Percentiles rank a stretch among this genome's conserved stretches.
These are phyloP conservation scores for Fusarium clavum DNA, from an alignment of 2,329 filamentous ascomycete genomes.

Conservation along the genomic window DNA sequence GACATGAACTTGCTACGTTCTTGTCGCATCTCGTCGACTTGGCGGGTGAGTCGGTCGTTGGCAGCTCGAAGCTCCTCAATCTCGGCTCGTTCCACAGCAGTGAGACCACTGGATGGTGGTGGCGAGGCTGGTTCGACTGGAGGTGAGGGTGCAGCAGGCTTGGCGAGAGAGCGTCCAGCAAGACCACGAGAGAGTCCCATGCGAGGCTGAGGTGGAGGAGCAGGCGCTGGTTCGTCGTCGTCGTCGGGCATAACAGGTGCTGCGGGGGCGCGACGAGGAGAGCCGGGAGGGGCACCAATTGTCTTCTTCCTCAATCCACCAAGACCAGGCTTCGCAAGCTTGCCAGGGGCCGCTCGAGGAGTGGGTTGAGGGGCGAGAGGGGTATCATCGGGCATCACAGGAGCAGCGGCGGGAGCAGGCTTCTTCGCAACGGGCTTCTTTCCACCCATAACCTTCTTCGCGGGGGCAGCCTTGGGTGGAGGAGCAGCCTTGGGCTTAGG, in stretches of 20 bases:
- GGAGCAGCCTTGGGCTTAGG: conserved; percentile 80
- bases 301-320: conserved; percentile 70
- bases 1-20: conserved; percentile 85
- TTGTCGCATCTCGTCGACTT: conserved; percentile 82
- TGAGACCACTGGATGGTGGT: conserved; percentile 72
- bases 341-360: conserved; percentile 62
- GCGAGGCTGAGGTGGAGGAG: conserved; percentile 68
- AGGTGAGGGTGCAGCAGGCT: conserved; percentile 69
- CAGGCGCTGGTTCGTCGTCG: conserved; percentile 67
- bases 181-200: conserved; percentile 81
- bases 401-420: conserved; percentile 51
- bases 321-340: conserved; percentile 66
- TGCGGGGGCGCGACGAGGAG: conserved; percentile 63
- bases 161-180: conserved; percentile 85
- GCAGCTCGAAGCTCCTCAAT: conserved; percentile 87
- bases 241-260: conserved; percentile 58
- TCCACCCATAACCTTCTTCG: conserved; percentile 61
- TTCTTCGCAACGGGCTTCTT: conserved; percentile 61
- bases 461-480: conserved; percentile 64
- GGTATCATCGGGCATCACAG: conserved; percentile 60
- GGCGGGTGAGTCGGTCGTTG: conserved; percentile 80
- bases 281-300: conserved; percentile 64
- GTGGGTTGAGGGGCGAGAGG: conserved; percentile 70
- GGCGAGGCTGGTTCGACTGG: conserved; percentile 66
- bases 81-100: conserved; percentile 88